Evolutionary conservation across 2,329 filamentous ascomycete genomes (phyloP).

Genomic region (Acephala macrosclerotiorum): DNA sequence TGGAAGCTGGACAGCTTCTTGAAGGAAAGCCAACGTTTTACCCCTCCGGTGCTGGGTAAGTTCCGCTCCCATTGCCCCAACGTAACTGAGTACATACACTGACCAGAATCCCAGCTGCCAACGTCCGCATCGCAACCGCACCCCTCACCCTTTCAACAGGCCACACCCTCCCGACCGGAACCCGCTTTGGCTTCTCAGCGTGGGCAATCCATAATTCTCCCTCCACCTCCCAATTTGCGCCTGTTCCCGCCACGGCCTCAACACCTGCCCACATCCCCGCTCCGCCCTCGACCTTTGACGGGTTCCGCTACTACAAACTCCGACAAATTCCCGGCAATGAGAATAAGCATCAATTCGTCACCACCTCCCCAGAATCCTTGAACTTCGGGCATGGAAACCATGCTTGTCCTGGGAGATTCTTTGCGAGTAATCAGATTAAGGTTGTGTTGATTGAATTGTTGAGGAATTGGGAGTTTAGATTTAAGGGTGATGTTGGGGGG

Average conservation of each 20-base stretch:
- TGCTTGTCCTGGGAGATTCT: slow-evolving; percentile 52
- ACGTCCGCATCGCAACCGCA: slow-evolving; percentile 32
- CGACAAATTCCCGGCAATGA: slow-evolving; percentile 36
- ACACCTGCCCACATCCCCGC: slow-evolving; percentile 35
- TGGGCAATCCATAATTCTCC: slow-evolving; percentile 40
- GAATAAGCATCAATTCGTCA: slow-evolving; percentile 45
- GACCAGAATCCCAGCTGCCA: slow-evolving; percentile 26
- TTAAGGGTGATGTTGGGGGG: slow-evolving; percentile 83
- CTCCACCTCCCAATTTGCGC: slow-evolving; percentile 31
- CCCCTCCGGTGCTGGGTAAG: slow-evolving; percentile 44
- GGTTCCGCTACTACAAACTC: slow-evolving; percentile 36
- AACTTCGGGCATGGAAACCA: slow-evolving; percentile 52
- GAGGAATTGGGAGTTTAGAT: slow-evolving; percentile 44
- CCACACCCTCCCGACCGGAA: slow-evolving; percentile 43
- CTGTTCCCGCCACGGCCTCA: slow-evolving; percentile 15
- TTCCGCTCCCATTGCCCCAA: not conserved
- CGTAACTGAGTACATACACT: not conserved
- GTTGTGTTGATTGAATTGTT: slow-evolving; percentile 54
- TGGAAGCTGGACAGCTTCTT: slow-evolving; percentile 51
- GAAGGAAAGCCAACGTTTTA: slow-evolving; percentile 50
- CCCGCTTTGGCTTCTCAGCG: slow-evolving; percentile 41
- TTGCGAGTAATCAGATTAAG: slow-evolving; percentile 51
- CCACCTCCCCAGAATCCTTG: slow-evolving; percentile 44
- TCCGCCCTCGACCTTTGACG: slow-evolving; percentile 32
- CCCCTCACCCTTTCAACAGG: slow-evolving; percentile 45